Base-by-base conservation (phyloP, 148 eudicot species). In the Silene conica region DNA sequence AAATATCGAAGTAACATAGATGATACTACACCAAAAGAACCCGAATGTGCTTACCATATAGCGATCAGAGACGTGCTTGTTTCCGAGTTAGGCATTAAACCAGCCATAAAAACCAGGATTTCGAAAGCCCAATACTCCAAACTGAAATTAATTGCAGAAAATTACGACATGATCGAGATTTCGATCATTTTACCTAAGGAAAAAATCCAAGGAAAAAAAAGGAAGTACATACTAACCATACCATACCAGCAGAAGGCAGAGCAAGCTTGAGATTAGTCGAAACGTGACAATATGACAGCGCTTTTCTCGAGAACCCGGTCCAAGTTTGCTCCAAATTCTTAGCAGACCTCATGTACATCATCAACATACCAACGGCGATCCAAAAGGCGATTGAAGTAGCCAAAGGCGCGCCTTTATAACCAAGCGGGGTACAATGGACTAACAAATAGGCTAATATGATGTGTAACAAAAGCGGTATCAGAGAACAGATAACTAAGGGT, bases 101-200 rank as follows among this genome's bases (percentile, higher is more conserved):
- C 99, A 25, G 99, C 99, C 68, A 92, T 54, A 54, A 95, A 61
- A 43, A 95, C 97, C 68, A 92, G 67, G 65, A 92, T 83, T 87
- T 95, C 97, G 73, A 90, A 92, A 56, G 96, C 96, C 94, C 97
- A 95, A 34, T 85, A 86, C 78, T 95, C 98, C 63, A 95, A 79
- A 79, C 98, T 95, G 86, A 75, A 57, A 31, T 11, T n/a, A 5
- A 16, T n/a, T n/a, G n/a, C n/a, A n/a, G n/a, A n/a, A n/a, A n/a
- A n/a, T n/a, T n/a, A n/a, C n/a, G n/a, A n/a, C n/a, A n/a, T n/a
- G n/a, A n/a, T 38, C 9, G 43, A 5, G 43, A 38, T 38, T 38
- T 38, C 3, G 34, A 3, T 31, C 43, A 38, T 38, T 5, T 38
- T 9, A 38, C 6, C 43, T 7, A 38, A 38, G 9, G 3, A 2